Conservation (phyloP, 257 asterid species). For the Gentiana straminea region DNA sequence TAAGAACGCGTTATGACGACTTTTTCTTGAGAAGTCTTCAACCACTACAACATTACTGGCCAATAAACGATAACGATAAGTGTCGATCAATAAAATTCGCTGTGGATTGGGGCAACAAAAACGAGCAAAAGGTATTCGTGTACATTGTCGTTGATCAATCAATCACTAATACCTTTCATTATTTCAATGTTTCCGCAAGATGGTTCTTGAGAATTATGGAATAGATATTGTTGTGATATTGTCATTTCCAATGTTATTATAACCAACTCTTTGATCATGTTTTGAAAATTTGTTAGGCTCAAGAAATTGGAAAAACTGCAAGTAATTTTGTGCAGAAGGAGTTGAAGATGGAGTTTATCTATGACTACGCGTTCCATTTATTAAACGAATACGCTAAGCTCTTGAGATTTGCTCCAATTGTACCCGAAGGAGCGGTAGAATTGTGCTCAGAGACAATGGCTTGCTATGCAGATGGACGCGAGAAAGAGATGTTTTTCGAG, state of each 20-base stretch:
- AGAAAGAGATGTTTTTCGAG: constrained; percentile 21
- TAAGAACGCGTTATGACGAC: constrained; percentile 19
- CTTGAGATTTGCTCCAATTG: constrained; percentile 28
- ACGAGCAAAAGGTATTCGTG: constrained; percentile 12
- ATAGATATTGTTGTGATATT: too few relatives aligned
- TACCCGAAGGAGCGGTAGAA: constrained; percentile 33
- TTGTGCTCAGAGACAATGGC: constrained; percentile 38
- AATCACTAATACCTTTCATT: too few relatives aligned
- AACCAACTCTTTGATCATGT: too few relatives aligned
- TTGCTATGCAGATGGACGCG: constrained; percentile 33
- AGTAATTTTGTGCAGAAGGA: constrained; percentile 36
- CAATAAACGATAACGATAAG: constrained; percentile 16
- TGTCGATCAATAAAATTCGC: constrained; percentile 23
- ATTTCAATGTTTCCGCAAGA: too few relatives aligned
- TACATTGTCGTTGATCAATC: too few relatives aligned
- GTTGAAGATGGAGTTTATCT: constrained; percentile 37
- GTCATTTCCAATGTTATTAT: too few relatives aligned
- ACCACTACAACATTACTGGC: constrained; percentile 27
- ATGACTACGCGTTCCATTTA: constrained; percentile 49
- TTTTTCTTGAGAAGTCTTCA: constrained; percentile 22
- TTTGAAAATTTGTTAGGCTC: constrained; percentile 17
- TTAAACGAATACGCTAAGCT: constrained; percentile 35
- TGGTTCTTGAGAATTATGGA: too few relatives aligned
- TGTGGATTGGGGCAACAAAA: constrained; percentile 23
- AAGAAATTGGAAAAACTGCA: constrained; percentile 30